A percentile compares a stretch with the other conserved stretches of the same genome.
Conservation (phyloP, 805 yeast species). For the Metschnikowia kofuensis region DNA sequence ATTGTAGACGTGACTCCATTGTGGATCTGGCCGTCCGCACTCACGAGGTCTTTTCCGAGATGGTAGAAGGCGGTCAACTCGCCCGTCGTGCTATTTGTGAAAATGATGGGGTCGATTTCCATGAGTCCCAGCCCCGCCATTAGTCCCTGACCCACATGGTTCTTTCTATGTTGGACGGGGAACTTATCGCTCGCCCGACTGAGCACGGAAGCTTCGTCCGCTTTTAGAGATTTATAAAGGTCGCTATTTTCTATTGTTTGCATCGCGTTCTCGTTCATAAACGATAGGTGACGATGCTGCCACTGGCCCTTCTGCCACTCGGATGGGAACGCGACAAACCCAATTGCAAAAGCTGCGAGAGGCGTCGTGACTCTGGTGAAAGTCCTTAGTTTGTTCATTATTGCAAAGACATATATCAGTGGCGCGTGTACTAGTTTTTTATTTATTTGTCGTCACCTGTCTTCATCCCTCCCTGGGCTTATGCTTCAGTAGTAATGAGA, state of each 20-base stretch:
- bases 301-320: slow-evolving; percentile 18
- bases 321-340: slow-evolving; percentile 16
- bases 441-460: background rate
- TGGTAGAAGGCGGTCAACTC: slow-evolving; percentile 66
- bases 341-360: slow-evolving; percentile 18
- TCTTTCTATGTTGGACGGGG: slow-evolving; percentile 56
- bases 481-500: background rate
- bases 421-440: background rate
- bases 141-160: slow-evolving; percentile 72
- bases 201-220: slow-evolving; percentile 4
- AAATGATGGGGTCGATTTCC: slow-evolving; percentile 74
- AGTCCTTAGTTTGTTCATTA: slow-evolving; percentile 10
- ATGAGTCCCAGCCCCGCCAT: slow-evolving; percentile 64
- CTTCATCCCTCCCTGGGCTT: too few species aligned
- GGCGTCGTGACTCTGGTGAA: slow-evolving; percentile 15
- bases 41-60: slow-evolving; percentile 62
- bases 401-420: background rate
- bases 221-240: slow-evolving; percentile 11
- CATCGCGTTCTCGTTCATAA: slow-evolving; percentile 23
- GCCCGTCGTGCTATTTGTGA: slow-evolving; percentile 47
- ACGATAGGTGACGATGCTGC: slow-evolving; percentile 12
- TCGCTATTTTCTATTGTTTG: slow-evolving; percentile 36
- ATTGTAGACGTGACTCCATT: slow-evolving; percentile 78
- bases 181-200: slow-evolving; percentile 24
- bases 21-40: slow-evolving; percentile 72